These are phyloP conservation scores for Monosporascus sp. DNA, from an alignment of 2,329 filamentous ascomycete species.

Conservation along the genomic window DNA sequence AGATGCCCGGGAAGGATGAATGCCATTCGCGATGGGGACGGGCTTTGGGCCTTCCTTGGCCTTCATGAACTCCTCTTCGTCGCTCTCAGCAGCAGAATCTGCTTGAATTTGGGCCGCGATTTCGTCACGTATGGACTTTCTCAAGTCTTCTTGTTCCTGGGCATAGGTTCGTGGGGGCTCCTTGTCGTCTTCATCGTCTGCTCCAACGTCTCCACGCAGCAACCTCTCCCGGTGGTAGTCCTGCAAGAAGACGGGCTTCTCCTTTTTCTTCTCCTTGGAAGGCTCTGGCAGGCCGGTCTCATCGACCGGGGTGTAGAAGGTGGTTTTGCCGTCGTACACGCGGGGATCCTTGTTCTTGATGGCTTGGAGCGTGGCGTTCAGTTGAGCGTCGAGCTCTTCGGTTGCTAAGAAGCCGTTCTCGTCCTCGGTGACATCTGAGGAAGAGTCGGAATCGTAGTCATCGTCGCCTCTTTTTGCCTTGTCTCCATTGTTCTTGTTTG, in stretches of 20 bases:
- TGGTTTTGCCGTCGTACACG: conserved; percentile 75
- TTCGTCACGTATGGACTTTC: conserved; percentile 70
- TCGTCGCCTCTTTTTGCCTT: conserved; percentile 39
- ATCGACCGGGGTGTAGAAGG: conserved; percentile 68
- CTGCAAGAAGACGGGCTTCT: conserved; percentile 78
- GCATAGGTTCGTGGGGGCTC: conserved; percentile 64
- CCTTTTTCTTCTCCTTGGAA: conserved; percentile 50
- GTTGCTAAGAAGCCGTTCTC: conserved; percentile 85
- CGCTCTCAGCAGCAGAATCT: conserved; percentile 40
- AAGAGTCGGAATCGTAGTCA: conserved; percentile 59
- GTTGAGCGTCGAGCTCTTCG: conserved; percentile 77
- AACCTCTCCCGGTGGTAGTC: conserved; percentile 93
- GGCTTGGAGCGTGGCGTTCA: conserved; percentile 79
- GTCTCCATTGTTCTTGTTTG: conserved; percentile 37
- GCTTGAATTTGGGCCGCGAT: conserved; percentile 61
- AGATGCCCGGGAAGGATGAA: conserved; percentile 52
- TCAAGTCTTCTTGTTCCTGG: conserved; percentile 82
- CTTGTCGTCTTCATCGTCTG: conserved; percentile 51
- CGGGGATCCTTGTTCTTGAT: conserved; percentile 87
- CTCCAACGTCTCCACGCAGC: conserved; percentile 63
- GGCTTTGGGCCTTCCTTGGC: conserved; percentile 46
- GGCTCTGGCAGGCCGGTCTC: conserved; percentile 28
- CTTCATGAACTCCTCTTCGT: conserved; percentile 69
- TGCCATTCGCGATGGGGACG: conserved; percentile 32
- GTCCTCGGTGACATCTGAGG: conserved; percentile 76